phyloP scores from a whole-genome alignment of 306 rosid genomes.

The Pyrus communis region DNA sequence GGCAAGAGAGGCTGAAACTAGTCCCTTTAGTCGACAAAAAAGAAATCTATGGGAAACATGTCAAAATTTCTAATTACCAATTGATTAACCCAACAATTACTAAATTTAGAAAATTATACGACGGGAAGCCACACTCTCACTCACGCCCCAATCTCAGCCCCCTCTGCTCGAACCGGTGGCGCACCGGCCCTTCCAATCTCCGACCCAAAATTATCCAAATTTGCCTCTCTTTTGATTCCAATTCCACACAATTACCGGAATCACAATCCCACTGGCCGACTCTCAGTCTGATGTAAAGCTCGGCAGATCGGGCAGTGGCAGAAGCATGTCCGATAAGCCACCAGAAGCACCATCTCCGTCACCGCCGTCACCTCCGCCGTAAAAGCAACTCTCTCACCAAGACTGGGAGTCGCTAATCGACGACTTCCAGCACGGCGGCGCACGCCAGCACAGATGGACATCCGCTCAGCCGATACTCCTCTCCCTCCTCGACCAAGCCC shows the following conservation, averaged over 20 bases:
- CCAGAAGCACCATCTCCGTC: neutral
- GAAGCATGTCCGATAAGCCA: constrained; percentile 40
- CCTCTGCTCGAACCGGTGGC: neutral
- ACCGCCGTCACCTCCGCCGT: constrained; percentile 13
- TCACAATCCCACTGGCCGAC: neutral
- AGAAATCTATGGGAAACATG: neutral
- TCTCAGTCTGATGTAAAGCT: neutral
- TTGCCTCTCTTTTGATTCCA: neutral
- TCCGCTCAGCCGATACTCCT: constrained; percentile 30
- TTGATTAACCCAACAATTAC: neutral
- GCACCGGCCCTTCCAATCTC: too few relatives aligned
- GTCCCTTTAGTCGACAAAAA: too few relatives aligned
- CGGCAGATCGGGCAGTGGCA: neutral
- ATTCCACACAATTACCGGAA: neutral
- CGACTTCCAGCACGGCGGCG: constrained; percentile 66
- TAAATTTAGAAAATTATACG: neutral
- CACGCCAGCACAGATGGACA: constrained; percentile 45
- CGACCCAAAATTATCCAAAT: neutral
- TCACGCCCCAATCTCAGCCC: neutral
- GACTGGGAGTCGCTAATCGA: constrained; percentile 86
- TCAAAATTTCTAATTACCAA: neutral
- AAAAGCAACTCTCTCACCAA: constrained; percentile 48
- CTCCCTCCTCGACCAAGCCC: constrained; percentile 50
- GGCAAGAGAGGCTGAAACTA: too few relatives aligned
- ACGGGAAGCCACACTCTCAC: neutral